Conservation (phyloP, 257 asterid species). For the Plantago ovata region DNA sequence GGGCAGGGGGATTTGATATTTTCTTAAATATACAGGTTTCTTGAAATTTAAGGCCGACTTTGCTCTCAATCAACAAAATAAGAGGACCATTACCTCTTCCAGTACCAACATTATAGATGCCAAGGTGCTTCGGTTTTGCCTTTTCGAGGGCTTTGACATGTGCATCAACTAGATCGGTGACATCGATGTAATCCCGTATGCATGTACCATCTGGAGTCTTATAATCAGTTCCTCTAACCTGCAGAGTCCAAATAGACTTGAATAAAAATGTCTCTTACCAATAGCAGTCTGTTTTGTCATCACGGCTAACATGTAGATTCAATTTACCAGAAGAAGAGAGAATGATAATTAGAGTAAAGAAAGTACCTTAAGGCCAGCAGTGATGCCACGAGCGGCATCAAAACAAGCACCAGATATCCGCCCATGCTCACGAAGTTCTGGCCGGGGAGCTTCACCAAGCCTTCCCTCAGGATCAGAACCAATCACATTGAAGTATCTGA, state of each 20-base stretch:
- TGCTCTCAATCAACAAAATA: no score
- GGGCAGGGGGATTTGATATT: no score
- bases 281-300: no score
- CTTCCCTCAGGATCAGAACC: slow-evolving; percentile 28
- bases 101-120: slow-evolving; percentile 88
- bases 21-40: no score
- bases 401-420: slow-evolving; percentile 31
- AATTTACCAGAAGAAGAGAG: not conserved
- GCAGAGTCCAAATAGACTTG: not conserved
- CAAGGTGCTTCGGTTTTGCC: slow-evolving; percentile 60
- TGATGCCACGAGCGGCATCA: slow-evolving; percentile 27
- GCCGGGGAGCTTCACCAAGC: slow-evolving; percentile 28
- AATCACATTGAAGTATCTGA: slow-evolving; percentile 33
- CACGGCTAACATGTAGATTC: no score
- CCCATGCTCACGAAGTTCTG: slow-evolving; percentile 27
- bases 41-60: no score
- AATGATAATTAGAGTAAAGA: not conserved
- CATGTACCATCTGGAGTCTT: slow-evolving; percentile 82
- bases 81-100: slow-evolving; percentile 69
- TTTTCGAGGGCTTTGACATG: slow-evolving; percentile 89
- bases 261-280: no score
- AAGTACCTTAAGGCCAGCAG: slow-evolving; percentile 17
- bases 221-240: slow-evolving; percentile 90
- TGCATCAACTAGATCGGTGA: slow-evolving; percentile 87
- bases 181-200: slow-evolving; percentile 83